phyloP scores from a whole-genome alignment of 1,284 basidiomycete genomes.

The Rhodotorula glutinis region DNA sequence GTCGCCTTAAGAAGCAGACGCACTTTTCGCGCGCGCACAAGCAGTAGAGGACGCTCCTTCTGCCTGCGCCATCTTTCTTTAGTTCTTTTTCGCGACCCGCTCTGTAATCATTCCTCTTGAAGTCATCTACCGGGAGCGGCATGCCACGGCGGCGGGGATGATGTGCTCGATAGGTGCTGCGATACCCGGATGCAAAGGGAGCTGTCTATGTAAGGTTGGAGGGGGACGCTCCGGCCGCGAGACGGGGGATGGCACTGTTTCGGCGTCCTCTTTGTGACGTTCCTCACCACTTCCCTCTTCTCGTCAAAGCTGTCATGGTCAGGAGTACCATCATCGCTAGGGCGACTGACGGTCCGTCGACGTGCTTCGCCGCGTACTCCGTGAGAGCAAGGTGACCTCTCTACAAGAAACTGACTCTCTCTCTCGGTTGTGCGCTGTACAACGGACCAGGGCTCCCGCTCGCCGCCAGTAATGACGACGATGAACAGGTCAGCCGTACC shows the following conservation, averaged over 20 bases:
- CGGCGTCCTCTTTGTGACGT: too few species aligned
- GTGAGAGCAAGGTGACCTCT: background rate
- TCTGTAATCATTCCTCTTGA: background rate
- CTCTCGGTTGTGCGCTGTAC: background rate
- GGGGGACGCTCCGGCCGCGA: too few species aligned
- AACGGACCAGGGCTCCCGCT: conserved; percentile 63
- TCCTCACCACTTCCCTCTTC: too few species aligned
- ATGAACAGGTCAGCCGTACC: conserved; percentile 61
- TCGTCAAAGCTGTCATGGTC: conserved; percentile 76
- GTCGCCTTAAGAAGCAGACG: background rate
- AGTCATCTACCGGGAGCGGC: too few species aligned
- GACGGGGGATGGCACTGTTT: too few species aligned
- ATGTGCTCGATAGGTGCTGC: too few species aligned
- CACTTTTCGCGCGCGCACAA: too few species aligned
- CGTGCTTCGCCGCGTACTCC: too few species aligned
- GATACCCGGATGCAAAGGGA: too few species aligned
- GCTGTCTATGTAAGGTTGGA: too few species aligned
- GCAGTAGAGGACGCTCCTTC: background rate
- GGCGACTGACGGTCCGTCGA: conserved; percentile 65
- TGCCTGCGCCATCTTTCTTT: background rate
- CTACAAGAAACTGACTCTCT: background rate
- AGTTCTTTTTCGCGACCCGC: background rate
- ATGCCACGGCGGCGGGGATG: too few species aligned
- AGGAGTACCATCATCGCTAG: conserved; percentile 85
- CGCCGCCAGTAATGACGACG: conserved; percentile 91